Conservation (phyloP, 331 rosid genomes). For the Acacia pycnantha region DNA sequence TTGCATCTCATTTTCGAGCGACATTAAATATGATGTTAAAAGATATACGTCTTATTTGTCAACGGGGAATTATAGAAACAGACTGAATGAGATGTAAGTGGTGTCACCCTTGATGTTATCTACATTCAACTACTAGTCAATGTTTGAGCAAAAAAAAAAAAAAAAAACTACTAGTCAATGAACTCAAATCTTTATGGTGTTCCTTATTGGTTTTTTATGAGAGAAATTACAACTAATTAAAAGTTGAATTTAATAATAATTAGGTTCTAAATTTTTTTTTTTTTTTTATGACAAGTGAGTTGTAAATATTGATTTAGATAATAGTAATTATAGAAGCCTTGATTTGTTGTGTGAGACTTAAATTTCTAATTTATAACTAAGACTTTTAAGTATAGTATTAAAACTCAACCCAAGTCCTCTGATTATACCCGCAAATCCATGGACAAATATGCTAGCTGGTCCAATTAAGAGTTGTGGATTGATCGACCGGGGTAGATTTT, state of each 20-base stretch:
- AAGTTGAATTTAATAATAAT: neutral
- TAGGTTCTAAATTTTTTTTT: neutral
- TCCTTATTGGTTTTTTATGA: neutral
- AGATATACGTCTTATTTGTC: too few relatives aligned
- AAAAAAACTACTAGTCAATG: constrained; percentile 17
- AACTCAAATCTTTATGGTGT: neutral
- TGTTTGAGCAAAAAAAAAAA: neutral
- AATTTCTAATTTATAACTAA: neutral
- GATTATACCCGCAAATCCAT: too few relatives aligned
- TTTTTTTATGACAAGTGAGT: neutral
- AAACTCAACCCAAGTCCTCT: too few relatives aligned
- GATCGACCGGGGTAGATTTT: neutral
- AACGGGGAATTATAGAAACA: neutral
- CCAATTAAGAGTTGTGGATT: too few relatives aligned
- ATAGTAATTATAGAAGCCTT: neutral
- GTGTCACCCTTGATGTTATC: neutral
- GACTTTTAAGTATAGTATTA: neutral
- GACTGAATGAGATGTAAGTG: neutral
- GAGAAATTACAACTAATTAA: neutral
- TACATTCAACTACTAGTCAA: constrained; percentile 12
- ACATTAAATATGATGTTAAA: neutral
- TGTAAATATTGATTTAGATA: neutral
- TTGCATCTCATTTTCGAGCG: neutral
- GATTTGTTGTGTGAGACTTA: neutral
- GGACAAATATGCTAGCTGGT: too few relatives aligned